Evolutionary conservation across 257 asterid genomes (phyloP), one percentile per base, ranked within the genome.

Genomic region (Knoxia roxburghii): DNA sequence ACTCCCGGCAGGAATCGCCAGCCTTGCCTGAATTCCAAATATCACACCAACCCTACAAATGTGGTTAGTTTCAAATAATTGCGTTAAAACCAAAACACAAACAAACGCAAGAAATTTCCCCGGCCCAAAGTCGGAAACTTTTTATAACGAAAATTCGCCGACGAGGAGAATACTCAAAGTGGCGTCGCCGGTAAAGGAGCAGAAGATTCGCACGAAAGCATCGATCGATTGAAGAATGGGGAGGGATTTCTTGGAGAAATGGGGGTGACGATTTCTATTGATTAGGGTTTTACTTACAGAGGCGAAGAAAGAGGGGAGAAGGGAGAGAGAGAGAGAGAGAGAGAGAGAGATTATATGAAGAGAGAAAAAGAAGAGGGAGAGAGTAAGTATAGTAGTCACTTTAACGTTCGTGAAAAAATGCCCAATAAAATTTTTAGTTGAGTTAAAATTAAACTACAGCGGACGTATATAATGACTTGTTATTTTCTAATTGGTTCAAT

Each of bases 1-100:
- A 37, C 54, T 60, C 67, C 27, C 69, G 57, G 78, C 71, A 54
- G 59, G 78, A 82, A 79, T 85, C 85, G 87, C 93, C 93, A 85
- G 89, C 83, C 84, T 84, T 82, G 64, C 76, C 67, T 73, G 63
- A 51, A 61, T 51, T 45, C 55, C 59, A 14, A 40, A 62, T 58
- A 40, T 64, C 46, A 57, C 60, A 72, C 67, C 62, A 81, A 76
- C 63, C 78, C 79, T 61, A 60, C 53, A 66, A 20, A 73, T 61
- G 53, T 21, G 29, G 5, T 60, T 11, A 60, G 33, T 64, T 67
- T 18, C 2, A 5, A 71, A 32, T 50, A 15, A 20, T 65, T 37
- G 6, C 63, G 14, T 15, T 37, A 37, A 37, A 30, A 61, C 21
- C 17, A 43, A 58, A 20, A n/a, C 4, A 3, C 9, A 37, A 37